Evolutionary conservation across 2,329 filamentous ascomycete species (phyloP).

Genomic region (Hypoxylon sp.): DNA sequence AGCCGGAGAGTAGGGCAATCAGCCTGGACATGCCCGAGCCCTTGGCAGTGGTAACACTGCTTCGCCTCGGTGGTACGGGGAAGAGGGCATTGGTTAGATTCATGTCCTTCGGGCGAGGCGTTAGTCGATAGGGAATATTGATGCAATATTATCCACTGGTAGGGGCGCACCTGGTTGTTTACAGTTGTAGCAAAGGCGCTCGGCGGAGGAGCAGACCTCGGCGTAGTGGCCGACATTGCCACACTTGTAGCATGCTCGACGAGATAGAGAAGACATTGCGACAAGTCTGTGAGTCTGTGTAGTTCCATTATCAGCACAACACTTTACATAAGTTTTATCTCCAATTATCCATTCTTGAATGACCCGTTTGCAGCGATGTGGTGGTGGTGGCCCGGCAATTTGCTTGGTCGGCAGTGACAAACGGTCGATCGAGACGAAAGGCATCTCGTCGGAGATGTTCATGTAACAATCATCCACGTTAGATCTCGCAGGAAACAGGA

Average conservation of each 20-base stretch:
- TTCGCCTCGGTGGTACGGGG: slow-evolving; percentile 98
- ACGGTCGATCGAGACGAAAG: slow-evolving; percentile 50
- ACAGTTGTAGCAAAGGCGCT: slow-evolving; percentile 99
- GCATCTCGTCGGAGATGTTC: slow-evolving; percentile 44
- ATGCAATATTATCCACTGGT: slow-evolving; percentile 1
- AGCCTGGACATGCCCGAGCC: slow-evolving; percentile 96
- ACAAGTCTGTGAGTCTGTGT: slow-evolving; percentile 46
- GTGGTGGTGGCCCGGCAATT: slow-evolving; percentile 47
- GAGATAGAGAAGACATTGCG: slow-evolving; percentile 82
- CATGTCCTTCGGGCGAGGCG: slow-evolving; percentile 73
- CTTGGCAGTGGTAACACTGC: slow-evolving; percentile 99
- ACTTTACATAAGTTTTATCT: slow-evolving; percentile 50
- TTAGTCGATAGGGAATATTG: slow-evolving; percentile 25
- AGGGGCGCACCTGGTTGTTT: slow-evolving; percentile 79
- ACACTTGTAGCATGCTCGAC: slow-evolving; percentile 86
- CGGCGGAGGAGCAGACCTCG: slow-evolving; percentile 97
- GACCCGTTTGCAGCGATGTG: slow-evolving; percentile 53
- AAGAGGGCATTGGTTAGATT: slow-evolving; percentile 97
- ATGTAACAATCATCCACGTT: not conserved
- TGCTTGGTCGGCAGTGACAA: slow-evolving; percentile 48
- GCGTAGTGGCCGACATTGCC: slow-evolving; percentile 84
- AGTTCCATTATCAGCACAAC: slow-evolving; percentile 54
- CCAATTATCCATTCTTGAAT: slow-evolving; percentile 45
- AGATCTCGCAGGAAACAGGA: slow-evolving; percentile 1
- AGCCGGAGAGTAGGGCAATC: slow-evolving; percentile 97